These are phyloP conservation scores for Chlamydomonas sphaeroides DNA, from an alignment of 139 green algal species.

Conservation along the genomic window DNA sequence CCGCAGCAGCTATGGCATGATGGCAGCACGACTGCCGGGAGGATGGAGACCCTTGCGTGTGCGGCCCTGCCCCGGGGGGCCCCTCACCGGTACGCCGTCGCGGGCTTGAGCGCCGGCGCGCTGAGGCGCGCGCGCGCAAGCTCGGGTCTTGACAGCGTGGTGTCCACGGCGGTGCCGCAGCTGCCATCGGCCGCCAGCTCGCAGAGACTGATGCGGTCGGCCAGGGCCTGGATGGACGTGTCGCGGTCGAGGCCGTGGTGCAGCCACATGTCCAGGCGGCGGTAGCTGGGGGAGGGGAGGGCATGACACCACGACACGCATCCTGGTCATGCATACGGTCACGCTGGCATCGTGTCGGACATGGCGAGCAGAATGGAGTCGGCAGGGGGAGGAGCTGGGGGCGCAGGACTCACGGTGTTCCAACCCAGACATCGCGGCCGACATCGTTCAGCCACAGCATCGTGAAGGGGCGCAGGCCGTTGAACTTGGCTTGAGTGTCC, in stretches of 20 bases:
- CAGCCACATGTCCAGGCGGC: slow-evolving; percentile 61
- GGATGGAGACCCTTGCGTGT: no score
- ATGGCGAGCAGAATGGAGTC: no score
- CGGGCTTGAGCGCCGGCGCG: slow-evolving; percentile 23
- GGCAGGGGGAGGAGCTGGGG: no score
- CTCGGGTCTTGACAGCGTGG: no score
- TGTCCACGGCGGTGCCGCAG: no score
- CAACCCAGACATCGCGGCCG: not conserved
- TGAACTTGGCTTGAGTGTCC: not conserved
- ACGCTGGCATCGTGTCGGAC: no score
- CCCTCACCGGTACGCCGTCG: slow-evolving; percentile 18
- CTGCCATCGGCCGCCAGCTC: not conserved
- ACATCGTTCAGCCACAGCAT: not conserved
- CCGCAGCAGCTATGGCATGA: no score
- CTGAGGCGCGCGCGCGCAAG: slow-evolving; percentile 5
- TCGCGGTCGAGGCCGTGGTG: slow-evolving; percentile 43
- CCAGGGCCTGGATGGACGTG: slow-evolving; percentile 1
- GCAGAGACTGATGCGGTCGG: slow-evolving; percentile 33
- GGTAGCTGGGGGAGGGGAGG: slow-evolving; percentile 30
- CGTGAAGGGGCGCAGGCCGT: slow-evolving; percentile 7
- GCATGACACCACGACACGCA: no score
- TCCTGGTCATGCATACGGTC: no score
- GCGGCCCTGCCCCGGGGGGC: no score
- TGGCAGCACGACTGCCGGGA: no score
- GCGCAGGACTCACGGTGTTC: not conserved